Evolutionary conservation across 768 basidiomycete species (phyloP).

Genomic region (Leccinum uliginosum): DNA sequence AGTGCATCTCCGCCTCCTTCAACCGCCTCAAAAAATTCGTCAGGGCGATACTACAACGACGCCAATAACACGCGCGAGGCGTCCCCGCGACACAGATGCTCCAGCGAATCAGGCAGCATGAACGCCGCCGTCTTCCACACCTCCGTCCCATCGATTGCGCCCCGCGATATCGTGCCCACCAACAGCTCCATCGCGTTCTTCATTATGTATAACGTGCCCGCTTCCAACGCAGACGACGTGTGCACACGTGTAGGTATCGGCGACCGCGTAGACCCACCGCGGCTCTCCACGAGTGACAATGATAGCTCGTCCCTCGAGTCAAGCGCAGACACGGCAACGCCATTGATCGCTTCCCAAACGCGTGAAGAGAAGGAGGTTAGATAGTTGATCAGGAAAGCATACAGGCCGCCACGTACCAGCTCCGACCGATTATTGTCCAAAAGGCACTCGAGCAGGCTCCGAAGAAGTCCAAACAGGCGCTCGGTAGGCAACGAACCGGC

Average conservation of each 20-base stretch:
- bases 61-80: slow-evolving; percentile 60
- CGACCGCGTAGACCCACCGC: slow-evolving; percentile 18
- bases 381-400: slow-evolving; percentile 86
- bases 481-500: slow-evolving; percentile 78
- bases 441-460: slow-evolving; percentile 70
- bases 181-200: slow-evolving; percentile 69
- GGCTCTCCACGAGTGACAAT: slow-evolving; percentile 37
- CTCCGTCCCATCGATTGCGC: slow-evolving; percentile 89
- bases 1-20: slow-evolving; percentile 69
- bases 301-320: slow-evolving; percentile 38
- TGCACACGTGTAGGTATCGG: slow-evolving; percentile 12
- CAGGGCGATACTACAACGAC: slow-evolving; percentile 63
- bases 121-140: slow-evolving; percentile 97
- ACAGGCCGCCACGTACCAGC: slow-evolving; percentile 90
- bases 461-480: slow-evolving; percentile 68
- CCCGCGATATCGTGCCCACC: slow-evolving; percentile 68
- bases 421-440: slow-evolving; percentile 75
- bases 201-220: slow-evolving; percentile 50
- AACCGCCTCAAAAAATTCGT: slow-evolving; percentile 77
- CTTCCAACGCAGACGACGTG: too few species aligned
- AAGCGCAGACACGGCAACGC: slow-evolving; percentile 32
- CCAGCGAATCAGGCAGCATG: slow-evolving; percentile 79
- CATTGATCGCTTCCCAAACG: slow-evolving; percentile 23
- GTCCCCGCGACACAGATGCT: slow-evolving; percentile 65
- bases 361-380: slow-evolving; percentile 30